Evolutionary conservation across 345 rosid species (phyloP).

Genomic region (Gossypium herbaceum): DNA sequence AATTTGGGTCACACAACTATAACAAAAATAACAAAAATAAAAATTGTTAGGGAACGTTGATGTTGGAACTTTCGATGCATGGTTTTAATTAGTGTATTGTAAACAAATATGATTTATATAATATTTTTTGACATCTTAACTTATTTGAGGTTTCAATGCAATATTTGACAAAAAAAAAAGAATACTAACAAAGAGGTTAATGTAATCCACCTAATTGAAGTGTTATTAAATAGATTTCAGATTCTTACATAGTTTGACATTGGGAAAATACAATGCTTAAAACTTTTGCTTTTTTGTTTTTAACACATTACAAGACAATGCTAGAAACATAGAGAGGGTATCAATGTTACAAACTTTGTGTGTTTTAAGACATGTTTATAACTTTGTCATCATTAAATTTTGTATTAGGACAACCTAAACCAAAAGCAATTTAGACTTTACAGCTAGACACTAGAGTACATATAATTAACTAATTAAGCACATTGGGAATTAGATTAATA

Average conservation of each 20-base stretch:
- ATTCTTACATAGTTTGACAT: too few relatives aligned
- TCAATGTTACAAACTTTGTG: neutral
- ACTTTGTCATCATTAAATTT: constrained; percentile 6
- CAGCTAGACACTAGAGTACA: constrained; percentile 3
- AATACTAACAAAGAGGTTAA: too few relatives aligned
- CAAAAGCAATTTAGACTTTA: neutral
- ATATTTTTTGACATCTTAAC: too few relatives aligned
- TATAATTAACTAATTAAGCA: neutral
- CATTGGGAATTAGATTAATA: neutral
- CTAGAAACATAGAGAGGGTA: neutral
- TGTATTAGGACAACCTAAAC: neutral
- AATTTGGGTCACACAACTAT: rapidly evolving
- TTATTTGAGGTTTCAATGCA: too few relatives aligned
- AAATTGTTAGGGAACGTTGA: too few relatives aligned
- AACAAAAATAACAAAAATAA: too few relatives aligned
- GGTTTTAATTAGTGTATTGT: too few relatives aligned
- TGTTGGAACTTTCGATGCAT: too few relatives aligned
- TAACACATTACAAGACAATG: neutral
- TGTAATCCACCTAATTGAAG: too few relatives aligned
- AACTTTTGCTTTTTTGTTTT: neutral
- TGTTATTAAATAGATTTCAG: too few relatives aligned
- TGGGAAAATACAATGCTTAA: neutral
- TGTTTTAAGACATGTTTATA: neutral
- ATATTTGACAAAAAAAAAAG: too few relatives aligned
- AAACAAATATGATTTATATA: too few relatives aligned